phyloP scores from a whole-genome alignment of 2,329 filamentous ascomycete genomes.

The Aplosporella prunicola region DNA sequence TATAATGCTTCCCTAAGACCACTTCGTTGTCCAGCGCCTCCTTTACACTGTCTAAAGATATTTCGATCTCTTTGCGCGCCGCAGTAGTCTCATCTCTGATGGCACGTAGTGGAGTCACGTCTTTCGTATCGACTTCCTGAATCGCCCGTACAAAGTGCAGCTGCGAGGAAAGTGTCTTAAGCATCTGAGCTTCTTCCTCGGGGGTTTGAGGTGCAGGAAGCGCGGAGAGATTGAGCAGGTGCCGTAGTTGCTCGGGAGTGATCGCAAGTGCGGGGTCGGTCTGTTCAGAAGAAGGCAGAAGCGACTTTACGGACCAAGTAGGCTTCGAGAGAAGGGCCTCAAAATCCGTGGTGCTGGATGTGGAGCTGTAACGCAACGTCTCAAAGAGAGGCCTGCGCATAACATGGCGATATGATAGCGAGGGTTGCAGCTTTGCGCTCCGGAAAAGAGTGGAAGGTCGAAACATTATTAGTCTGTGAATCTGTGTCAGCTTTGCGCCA shows the following conservation, averaged over 20 bases:
- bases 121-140: constrained; percentile 65
- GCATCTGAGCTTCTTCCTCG: constrained; percentile 59
- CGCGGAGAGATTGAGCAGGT: constrained; percentile 81
- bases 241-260: constrained; percentile 60
- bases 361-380: too few species aligned
- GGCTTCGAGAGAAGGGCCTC: constrained; percentile 52
- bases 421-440: too few species aligned
- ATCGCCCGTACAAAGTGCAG: constrained; percentile 85
- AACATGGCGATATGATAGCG: too few species aligned
- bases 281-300: constrained; percentile 46
- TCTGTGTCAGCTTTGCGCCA: too few species aligned
- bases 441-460: too few species aligned
- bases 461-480: too few species aligned
- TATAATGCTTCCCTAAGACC: constrained; percentile 44
- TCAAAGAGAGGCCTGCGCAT: too few species aligned
- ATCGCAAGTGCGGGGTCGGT: constrained; percentile 35
- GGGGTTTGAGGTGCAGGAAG: constrained; percentile 60
- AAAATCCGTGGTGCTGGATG: constrained; percentile 17
- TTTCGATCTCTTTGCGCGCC: constrained; percentile 46
- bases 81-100: constrained; percentile 69
- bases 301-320: constrained; percentile 73
- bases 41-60: constrained; percentile 49
- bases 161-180: constrained; percentile 67
- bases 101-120: constrained; percentile 62
- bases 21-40: constrained; percentile 52